phyloP scores from a whole-genome alignment of 2,329 filamentous ascomycete species.

The Ilyonectria sp. region DNA sequence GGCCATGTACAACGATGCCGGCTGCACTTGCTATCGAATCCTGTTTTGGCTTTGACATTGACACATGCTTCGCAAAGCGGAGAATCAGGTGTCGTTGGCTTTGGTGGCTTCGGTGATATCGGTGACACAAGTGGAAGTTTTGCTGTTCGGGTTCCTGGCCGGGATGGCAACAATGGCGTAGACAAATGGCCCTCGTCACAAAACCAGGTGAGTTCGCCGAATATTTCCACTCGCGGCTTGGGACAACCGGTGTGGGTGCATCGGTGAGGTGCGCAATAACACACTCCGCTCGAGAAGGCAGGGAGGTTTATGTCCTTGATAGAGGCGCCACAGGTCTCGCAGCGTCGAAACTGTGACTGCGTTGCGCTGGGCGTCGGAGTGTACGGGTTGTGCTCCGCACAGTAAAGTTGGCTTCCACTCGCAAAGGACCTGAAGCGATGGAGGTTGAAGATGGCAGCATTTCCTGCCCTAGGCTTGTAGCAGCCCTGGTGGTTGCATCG shows the following conservation, averaged over 20 bases:
- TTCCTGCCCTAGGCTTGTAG: not conserved
- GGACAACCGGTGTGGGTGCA: slow-evolving; percentile 7
- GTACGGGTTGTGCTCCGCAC: not conserved
- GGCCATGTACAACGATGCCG: slow-evolving; percentile 14
- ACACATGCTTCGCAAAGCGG: not conserved
- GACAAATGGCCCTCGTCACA: slow-evolving; percentile 5
- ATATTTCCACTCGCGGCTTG: not conserved
- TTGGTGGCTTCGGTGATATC: not conserved
- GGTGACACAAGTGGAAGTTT: not conserved
- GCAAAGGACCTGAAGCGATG: not conserved
- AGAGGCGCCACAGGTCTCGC: not conserved
- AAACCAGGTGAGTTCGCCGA: not conserved
- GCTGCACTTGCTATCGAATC: not conserved
- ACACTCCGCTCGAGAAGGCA: no score
- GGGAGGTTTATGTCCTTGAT: not conserved
- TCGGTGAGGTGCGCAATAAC: slow-evolving; percentile 15
- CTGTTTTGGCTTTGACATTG: not conserved
- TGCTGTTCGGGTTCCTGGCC: not conserved
- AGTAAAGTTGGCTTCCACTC: not conserved
- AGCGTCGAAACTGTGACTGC: not conserved
- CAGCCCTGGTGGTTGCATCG: not conserved
- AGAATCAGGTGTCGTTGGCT: not conserved
- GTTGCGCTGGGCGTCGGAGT: not conserved
- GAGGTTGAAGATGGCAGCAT: not conserved
- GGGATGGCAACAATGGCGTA: not conserved